Base-by-base conservation (phyloP, 1,284 basidiomycete species). In the Melampsora abietis-canadensis region DNA sequence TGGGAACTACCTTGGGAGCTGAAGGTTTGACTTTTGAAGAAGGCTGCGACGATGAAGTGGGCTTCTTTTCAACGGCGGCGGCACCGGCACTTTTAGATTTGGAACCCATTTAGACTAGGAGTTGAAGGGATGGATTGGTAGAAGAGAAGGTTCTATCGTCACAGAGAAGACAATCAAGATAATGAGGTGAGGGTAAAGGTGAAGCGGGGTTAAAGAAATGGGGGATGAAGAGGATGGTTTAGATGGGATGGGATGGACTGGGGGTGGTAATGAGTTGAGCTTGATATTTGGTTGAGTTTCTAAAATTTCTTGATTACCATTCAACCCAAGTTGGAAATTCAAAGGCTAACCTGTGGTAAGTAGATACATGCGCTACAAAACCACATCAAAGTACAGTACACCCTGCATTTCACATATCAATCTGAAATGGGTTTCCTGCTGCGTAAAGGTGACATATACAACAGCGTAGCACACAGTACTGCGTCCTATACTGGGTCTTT, bases 31-130 rank as follows among this genome's bases (percentile, higher is more conserved):
- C n/a, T 44, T 73, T 73, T 15, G 63, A 12, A 40, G 61, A 54
- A 7, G 69, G 61, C 14, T 73, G 61, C 2, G 62, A 65, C n/a
- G 69, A 73, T 44, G 69, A 73, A 34, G 63, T 73, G 19, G 61
- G 47, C 62, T 73, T 73, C 54, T 65, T 65, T 14, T 57, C 19
- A n/a, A n/a, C 51, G 3, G n/a, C 14, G 21, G 19, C 48, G 48
- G 48, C 51, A 27, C 12, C 27, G 27, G 8, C 51, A 27, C 12
- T 21, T 15, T 57, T 57, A 21, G 51, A 21, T 57, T 57, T 57
- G 17, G 51, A 57, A 57, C 51, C 51, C 51, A 57, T 57, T 7
- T 7, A 24, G 27, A 57, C 27, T 21, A 57, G 24, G 51, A n/a
- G 51, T 12, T 57, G 27, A 21, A 27, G 51, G 51, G 19, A 57